phyloP scores from a whole-genome alignment of 1,284 basidiomycete genomes.

The Sanguinoderma infundibulare region DNA sequence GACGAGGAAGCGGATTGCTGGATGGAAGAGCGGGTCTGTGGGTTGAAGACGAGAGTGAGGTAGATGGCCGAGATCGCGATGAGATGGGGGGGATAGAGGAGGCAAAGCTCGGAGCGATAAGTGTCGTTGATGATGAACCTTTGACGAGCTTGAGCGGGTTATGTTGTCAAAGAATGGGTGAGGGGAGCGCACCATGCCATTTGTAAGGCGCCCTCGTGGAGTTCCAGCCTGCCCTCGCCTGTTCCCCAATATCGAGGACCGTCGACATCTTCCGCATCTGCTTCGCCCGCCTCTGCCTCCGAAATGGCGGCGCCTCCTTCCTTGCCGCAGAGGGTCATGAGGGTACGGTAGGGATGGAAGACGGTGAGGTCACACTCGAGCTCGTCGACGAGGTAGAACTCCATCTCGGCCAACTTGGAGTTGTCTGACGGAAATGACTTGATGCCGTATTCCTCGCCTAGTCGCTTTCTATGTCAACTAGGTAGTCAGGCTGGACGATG shows the following conservation, averaged over 20 bases:
- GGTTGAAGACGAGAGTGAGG: conserved; percentile 77
- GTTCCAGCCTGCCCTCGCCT: conserved; percentile 68
- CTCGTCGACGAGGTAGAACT: conserved; percentile 97
- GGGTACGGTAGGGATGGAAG: conserved; percentile 93
- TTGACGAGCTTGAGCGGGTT: neutral
- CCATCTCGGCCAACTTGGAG: conserved; percentile 96
- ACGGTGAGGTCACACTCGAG: conserved; percentile 94
- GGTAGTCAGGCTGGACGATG: no score
- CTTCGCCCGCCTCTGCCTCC: conserved; percentile 66
- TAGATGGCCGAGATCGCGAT: conserved; percentile 93
- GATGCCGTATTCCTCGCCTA: conserved; percentile 65
- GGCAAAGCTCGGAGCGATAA: conserved; percentile 88
- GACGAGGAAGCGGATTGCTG: conserved; percentile 37
- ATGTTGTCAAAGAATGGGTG: neutral
- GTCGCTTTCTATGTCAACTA: neutral
- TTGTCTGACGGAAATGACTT: conserved; percentile 86
- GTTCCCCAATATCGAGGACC: conserved; percentile 77
- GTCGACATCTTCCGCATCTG: conserved; percentile 62
- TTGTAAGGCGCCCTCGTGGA: conserved; percentile 72
- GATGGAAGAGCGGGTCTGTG: conserved; percentile 51
- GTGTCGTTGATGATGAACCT: conserved; percentile 98
- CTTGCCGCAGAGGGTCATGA: conserved; percentile 75
- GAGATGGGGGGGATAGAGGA: conserved; percentile 92
- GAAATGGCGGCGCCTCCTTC: conserved; percentile 44
- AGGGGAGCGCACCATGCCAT: conserved; percentile 65